Base-by-base conservation (phyloP, 169 alveolate genomes). In the Plasmodium billcollinsi region DNA sequence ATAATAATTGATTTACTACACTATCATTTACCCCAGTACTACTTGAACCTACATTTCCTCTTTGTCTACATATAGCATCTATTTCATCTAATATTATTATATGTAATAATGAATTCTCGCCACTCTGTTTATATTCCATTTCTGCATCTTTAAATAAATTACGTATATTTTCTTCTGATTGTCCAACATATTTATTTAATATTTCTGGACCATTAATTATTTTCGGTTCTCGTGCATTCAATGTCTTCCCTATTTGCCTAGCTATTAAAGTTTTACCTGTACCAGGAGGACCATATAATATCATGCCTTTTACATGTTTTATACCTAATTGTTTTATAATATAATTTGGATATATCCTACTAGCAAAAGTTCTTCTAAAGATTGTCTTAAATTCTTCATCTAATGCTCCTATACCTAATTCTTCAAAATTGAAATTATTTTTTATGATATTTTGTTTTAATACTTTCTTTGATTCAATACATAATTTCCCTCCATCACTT, bases 201-300 rank as follows among this genome's bases (percentile, higher is more conserved):
- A 98, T 95, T 93, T 96, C 98, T 1, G 98, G 98, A 4, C 98
- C 98, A 74, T 95, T 96, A 12, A 96, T 97, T 20, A 95, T 93
- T 92, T 97, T 97, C 14, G 99, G 99, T 73, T 98, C 99, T 21
- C 97, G 94, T 20, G 99, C 99, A 70, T 97, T 97, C 33, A 99
- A 93, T 18, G 98, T 98, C 88, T 97, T 96, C n/a, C 99, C 99
- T 49, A 99, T 96, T 88, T 98, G 98, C 83, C 99, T 94, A 26
- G 99, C 99, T n/a, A 99, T 99, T 73, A 98, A 94, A 0, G 99
- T 99, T 94, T 99, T 99, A 20, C 99, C 99, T 7, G 99, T 98
- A 24, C 99, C 99, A 0, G 99, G 99, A 1, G 99, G 99, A 0
- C 99, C 99, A 93, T 97, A 97, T 52, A 99, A 95, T 67, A 99